phyloP scores from a whole-genome alignment of 164 flowering plant species.

The Vitis rupestris region DNA sequence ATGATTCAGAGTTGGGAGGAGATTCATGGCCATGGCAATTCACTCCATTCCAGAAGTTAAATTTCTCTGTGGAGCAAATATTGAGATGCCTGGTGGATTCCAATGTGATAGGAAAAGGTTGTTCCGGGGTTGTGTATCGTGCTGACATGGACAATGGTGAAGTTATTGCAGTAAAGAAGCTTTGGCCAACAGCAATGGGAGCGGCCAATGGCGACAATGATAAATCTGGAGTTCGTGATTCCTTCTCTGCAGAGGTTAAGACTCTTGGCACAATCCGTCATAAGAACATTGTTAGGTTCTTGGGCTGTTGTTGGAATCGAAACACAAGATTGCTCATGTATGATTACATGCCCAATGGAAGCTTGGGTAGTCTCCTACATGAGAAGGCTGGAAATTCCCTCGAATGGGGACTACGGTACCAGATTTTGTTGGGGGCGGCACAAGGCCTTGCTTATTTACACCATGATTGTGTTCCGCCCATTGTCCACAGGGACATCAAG shows the following conservation, averaged over 20 bases:
- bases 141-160: constrained; percentile 71
- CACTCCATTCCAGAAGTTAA: constrained; percentile 82
- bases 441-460: constrained; percentile 82
- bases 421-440: constrained; percentile 67
- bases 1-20: constrained; percentile 61
- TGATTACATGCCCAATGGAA: constrained; percentile 86
- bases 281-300: constrained; percentile 76
- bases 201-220: constrained; percentile 19
- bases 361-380: constrained; percentile 74
- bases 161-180: constrained; percentile 79
- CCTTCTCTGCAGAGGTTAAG: constrained; percentile 75
- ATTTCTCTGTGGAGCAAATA: constrained; percentile 61
- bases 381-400: constrained; percentile 45
- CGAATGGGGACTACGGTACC: constrained; percentile 73
- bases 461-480: constrained; percentile 85
- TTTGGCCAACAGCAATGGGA: constrained; percentile 58
- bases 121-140: constrained; percentile 77
- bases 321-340: constrained; percentile 72
- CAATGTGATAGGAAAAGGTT: constrained; percentile 82
- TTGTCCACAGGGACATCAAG: constrained; percentile 83
- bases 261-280: constrained; percentile 80
- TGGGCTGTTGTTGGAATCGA: constrained; percentile 77
- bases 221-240: constrained; percentile 49
- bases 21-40: constrained; percentile 71
- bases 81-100: constrained; percentile 53